Conservation (phyloP, 140 eudicot species). For the Stevia rebaudiana region DNA sequence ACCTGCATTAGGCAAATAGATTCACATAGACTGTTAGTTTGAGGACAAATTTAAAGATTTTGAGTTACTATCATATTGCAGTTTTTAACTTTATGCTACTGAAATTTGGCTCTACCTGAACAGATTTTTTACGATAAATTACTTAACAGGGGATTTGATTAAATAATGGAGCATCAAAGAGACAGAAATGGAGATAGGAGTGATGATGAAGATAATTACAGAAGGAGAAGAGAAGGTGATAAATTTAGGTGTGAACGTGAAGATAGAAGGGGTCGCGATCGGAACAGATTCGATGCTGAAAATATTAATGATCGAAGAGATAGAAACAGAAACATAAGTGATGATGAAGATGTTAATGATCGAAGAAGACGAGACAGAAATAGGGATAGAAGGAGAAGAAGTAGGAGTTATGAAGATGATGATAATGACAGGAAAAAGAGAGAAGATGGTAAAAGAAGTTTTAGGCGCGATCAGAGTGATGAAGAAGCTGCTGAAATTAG, state of each 20-base stretch:
- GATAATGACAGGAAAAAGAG: slow-evolving; percentile 10
- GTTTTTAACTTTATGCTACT: not conserved
- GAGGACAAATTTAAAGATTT: not conserved
- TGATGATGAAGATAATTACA: slow-evolving; percentile 20
- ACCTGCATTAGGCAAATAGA: not conserved
- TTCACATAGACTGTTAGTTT: not conserved
- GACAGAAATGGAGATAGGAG: slow-evolving; percentile 24
- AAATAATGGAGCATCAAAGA: slow-evolving; percentile 21
- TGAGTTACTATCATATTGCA: not conserved
- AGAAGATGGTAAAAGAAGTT: not conserved
- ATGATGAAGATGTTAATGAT: slow-evolving; percentile 21
- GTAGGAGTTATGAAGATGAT: slow-evolving; percentile 8
- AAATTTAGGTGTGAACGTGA: slow-evolving; percentile 22
- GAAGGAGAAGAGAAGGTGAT: slow-evolving; percentile 20
- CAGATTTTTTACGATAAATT: no score
- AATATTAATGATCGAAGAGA: slow-evolving; percentile 16
- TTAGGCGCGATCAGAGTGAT: slow-evolving; percentile 9
- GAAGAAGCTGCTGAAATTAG: slow-evolving; percentile 24
- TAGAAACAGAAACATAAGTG: slow-evolving; percentile 1
- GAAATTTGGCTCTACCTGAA: not conserved
- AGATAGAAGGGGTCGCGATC: slow-evolving; percentile 11
- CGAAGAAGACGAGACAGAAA: slow-evolving; percentile 13
- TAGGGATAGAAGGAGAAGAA: slow-evolving; percentile 11
- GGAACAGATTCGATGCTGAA: slow-evolving; percentile 19
- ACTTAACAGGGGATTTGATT: slow-evolving; percentile 5